Conservation (phyloP, 2,329 filamentous ascomycete genomes). For the Tolypocladium endophyticum region DNA sequence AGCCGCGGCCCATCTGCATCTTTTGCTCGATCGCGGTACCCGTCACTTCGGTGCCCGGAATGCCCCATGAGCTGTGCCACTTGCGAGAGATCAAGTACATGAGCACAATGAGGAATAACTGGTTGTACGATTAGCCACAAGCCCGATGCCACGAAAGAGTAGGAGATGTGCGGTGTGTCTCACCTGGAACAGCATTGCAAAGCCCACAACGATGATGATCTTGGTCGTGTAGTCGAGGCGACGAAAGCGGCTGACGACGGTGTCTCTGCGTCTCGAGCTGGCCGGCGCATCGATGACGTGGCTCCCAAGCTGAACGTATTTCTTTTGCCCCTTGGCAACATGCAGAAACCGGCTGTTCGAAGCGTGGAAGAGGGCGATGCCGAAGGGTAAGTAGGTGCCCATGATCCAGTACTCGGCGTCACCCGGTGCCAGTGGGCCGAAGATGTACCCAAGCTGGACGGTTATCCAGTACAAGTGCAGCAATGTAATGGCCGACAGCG, state of each 20-base stretch:
- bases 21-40: slow-evolving; percentile 40
- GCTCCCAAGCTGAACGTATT: slow-evolving; percentile 9
- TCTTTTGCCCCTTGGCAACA: slow-evolving; percentile 39
- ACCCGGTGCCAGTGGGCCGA: slow-evolving; percentile 30
- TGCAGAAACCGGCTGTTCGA: slow-evolving; percentile 50
- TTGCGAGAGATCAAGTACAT: slow-evolving; percentile 53
- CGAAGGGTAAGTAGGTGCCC: slow-evolving; percentile 52
- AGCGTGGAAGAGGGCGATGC: slow-evolving; percentile 55
- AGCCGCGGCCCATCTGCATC: slow-evolving; percentile 37
- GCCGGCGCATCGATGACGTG: neutral
- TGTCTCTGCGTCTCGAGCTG: slow-evolving; percentile 9
- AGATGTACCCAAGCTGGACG: slow-evolving; percentile 25
- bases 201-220: slow-evolving; percentile 37
- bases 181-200: slow-evolving; percentile 47
- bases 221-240: slow-evolving; percentile 30
- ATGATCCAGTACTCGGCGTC: slow-evolving; percentile 53
- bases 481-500: slow-evolving; percentile 25
- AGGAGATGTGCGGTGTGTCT: neutral
- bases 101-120: slow-evolving; percentile 46
- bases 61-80: slow-evolving; percentile 48
- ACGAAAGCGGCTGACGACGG: slow-evolving; percentile 17
- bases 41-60: slow-evolving; percentile 47
- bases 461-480: slow-evolving; percentile 31
- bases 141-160: neutral
- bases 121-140: neutral